Percentiles rank a stretch among this genome's conserved stretches.
Evolutionary conservation across 495 filamentous ascomycete genomes (phyloP).

Genomic region (Pseudomonodictys pantanalensis): DNA sequence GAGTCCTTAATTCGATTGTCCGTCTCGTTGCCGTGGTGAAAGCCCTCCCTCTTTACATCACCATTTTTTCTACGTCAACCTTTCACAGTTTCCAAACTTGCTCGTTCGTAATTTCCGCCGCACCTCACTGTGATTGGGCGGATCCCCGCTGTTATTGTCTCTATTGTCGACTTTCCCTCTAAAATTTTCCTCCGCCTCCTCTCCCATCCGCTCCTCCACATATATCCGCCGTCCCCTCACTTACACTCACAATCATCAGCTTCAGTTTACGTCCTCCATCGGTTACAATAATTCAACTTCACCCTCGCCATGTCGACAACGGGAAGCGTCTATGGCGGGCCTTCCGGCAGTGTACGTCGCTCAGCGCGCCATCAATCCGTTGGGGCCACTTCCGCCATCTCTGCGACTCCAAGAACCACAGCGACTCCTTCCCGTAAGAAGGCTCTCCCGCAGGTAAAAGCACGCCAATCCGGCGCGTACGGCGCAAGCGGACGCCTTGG

Average conservation of each 20-base stretch:
- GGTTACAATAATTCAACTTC: not conserved
- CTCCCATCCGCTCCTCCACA: too few species aligned
- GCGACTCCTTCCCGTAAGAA: slow-evolving; percentile 5
- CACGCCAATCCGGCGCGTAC: slow-evolving; percentile 21
- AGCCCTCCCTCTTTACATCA: not conserved
- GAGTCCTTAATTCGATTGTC: not conserved
- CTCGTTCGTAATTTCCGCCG: too few species aligned
- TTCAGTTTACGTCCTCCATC: not conserved
- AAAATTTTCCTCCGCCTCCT: too few species aligned
- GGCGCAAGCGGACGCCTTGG: slow-evolving; percentile 10
- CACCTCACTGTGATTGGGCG: too few species aligned
- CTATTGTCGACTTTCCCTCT: too few species aligned
- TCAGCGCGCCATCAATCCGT: not conserved
- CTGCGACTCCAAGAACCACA: slow-evolving; percentile 1
- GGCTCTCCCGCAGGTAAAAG: slow-evolving; percentile 18
- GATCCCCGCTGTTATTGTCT: too few species aligned
- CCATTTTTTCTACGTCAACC: not conserved
- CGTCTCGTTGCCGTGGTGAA: not conserved
- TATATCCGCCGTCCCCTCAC: too few species aligned
- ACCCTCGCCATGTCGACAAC: not conserved
- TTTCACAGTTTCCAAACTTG: not conserved
- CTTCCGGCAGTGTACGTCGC: not conserved
- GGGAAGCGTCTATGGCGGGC: not conserved
- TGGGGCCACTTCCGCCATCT: slow-evolving; percentile 1
- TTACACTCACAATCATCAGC: not conserved